Percentiles rank a stretch among this genome's conserved stretches.
Conservation (phyloP, 2,329 filamentous ascomycete genomes). For the Talaromyces marneffei region DNA sequence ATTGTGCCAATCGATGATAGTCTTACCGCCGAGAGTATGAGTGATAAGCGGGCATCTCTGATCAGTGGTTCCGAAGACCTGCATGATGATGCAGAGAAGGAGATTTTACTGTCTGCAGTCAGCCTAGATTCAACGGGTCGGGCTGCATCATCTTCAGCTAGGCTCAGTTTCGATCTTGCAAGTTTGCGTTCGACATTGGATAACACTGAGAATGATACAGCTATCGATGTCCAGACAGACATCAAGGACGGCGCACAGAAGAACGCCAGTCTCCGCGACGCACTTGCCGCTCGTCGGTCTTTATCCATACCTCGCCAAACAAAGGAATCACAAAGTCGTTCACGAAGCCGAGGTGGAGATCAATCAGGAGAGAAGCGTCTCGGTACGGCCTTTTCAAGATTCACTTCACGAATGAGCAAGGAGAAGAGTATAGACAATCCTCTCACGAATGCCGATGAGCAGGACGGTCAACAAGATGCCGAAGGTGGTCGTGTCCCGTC, state of each 20-base stretch:
- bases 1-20: conserved; percentile 76
- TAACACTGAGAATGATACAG: conserved; percentile 23
- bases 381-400: conserved; percentile 31
- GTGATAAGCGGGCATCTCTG: conserved; percentile 30
- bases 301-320: conserved; percentile 27
- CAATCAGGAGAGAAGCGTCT: conserved; percentile 33
- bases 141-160: conserved; percentile 20
- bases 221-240: conserved; percentile 23
- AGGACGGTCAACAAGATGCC: not conserved
- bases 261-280: not conserved
- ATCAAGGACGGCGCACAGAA: conserved; percentile 19
- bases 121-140: conserved; percentile 20
- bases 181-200: conserved; percentile 21
- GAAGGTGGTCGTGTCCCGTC: not conserved
- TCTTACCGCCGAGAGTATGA: conserved; percentile 20
- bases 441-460: not conserved
- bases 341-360: conserved; percentile 32
- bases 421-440: conserved; percentile 8
- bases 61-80: conserved; percentile 20
- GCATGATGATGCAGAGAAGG: conserved; percentile 19
- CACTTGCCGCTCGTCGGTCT: conserved; percentile 13
- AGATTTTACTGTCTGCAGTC: conserved; percentile 16
- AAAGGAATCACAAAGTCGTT: conserved; percentile 26
- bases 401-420: conserved; percentile 19
- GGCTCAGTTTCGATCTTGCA: conserved; percentile 37